These are phyloP conservation scores for Parastagonospora avenae DNA, from an alignment of 2,329 filamentous ascomycete genomes.

Conservation along the genomic window DNA sequence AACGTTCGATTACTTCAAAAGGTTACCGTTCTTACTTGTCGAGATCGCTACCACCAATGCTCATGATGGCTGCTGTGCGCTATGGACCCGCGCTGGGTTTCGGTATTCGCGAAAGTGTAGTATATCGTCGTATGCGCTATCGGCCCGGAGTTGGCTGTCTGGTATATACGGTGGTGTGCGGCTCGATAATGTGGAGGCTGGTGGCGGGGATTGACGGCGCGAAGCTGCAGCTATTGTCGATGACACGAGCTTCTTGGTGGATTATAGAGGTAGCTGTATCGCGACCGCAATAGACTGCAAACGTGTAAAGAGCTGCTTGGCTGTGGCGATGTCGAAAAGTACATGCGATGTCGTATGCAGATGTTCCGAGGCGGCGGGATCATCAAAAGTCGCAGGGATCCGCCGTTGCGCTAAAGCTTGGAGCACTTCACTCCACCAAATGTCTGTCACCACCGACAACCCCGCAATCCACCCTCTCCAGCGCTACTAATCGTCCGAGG, in stretches of 20 bases:
- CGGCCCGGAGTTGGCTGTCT: too few species aligned
- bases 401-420: background rate
- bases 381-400: constrained; percentile 18
- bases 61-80: constrained; percentile 32
- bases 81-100: constrained; percentile 18
- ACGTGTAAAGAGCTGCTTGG: too few species aligned
- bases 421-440: constrained; percentile 25
- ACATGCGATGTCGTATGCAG: background rate
- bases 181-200: background rate
- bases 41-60: constrained; percentile 79
- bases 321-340: background rate
- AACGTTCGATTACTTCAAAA: constrained; percentile 8
- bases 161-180: background rate
- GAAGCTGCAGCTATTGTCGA: background rate
- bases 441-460: constrained; percentile 30
- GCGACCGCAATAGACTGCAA: too few species aligned
- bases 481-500: constrained; percentile 20
- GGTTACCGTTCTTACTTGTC: constrained; percentile 69
- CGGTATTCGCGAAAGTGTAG: background rate
- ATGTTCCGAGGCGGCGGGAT: constrained; percentile 12
- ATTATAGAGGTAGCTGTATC: too few species aligned
- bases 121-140: background rate
- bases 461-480: constrained; percentile 17
- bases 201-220: background rate
- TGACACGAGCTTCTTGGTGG: too few species aligned